Conservation (phyloP, 495 filamentous ascomycete genomes). For the Hypoxylon rickii region DNA sequence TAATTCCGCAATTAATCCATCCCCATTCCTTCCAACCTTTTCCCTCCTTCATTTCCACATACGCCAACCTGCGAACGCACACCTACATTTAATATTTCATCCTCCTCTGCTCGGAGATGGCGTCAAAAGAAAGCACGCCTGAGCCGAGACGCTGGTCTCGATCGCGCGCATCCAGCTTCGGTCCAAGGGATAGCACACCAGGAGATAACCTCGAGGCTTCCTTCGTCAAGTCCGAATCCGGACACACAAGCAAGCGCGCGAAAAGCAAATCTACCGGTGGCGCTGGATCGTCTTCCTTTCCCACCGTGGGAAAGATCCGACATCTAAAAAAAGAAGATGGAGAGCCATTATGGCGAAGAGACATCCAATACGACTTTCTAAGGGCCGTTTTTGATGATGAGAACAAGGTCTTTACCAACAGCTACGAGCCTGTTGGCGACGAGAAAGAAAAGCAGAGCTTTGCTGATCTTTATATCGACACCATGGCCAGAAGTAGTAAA, state of each 20-base stretch:
- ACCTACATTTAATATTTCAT: not conserved
- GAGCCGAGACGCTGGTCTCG: conserved; percentile 31
- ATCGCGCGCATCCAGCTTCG: conserved; percentile 32
- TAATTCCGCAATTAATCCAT: not conserved
- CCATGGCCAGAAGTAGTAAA: conserved; percentile 98
- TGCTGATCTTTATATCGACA: conserved; percentile 95
- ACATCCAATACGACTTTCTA: conserved; percentile 97
- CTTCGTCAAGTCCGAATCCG: conserved; percentile 32
- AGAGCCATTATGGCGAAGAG: conserved; percentile 92
- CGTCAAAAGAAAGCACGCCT: conserved; percentile 35
- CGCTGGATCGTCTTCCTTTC: conserved; percentile 24
- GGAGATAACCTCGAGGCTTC: conserved; percentile 35
- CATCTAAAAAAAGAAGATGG: conserved; percentile 98
- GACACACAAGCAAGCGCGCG: conserved; percentile 32
- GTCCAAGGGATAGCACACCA: conserved; percentile 29
- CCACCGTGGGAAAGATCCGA: conserved; percentile 84
- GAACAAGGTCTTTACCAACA: conserved; percentile 83
- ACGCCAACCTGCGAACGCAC: not conserved
- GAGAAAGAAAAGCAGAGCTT: conserved; percentile 77
- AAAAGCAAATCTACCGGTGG: conserved; percentile 21
- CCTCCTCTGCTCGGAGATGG: conserved; percentile 28
- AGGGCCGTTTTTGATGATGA: conserved; percentile 88
- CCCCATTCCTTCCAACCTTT: not conserved
- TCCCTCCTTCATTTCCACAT: no score
- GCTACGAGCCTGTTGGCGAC: conserved; percentile 65